Conservation (phyloP, 2,329 filamentous ascomycete genomes). For the Penicillium sp. region DNA sequence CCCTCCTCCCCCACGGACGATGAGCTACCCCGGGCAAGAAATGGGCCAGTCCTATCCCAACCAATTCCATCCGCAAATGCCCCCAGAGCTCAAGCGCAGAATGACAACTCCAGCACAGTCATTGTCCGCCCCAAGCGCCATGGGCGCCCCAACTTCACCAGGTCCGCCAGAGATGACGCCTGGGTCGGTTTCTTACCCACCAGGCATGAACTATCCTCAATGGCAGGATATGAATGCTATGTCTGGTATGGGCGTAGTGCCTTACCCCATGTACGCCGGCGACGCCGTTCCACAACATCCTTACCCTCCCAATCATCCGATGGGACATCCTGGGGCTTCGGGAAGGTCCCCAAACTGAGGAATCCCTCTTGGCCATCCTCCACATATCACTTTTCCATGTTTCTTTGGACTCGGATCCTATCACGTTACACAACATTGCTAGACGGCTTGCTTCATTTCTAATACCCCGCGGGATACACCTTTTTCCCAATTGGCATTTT, state of each 20-base stretch:
- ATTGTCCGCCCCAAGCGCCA: slow-evolving; percentile 18
- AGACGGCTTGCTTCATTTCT: slow-evolving; percentile 30
- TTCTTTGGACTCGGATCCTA: slow-evolving; percentile 11
- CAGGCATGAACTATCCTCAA: slow-evolving; percentile 31
- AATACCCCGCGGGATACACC: slow-evolving; percentile 27
- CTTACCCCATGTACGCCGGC: slow-evolving; percentile 35
- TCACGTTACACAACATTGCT: slow-evolving; percentile 25
- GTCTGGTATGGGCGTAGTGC: slow-evolving; percentile 33
- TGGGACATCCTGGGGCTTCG: slow-evolving; percentile 33
- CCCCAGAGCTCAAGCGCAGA: slow-evolving; percentile 37
- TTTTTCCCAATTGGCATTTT: slow-evolving; percentile 11
- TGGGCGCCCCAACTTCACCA: slow-evolving; percentile 29
- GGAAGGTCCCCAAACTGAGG: slow-evolving; percentile 29
- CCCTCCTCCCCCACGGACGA: slow-evolving; percentile 30
- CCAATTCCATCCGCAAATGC: slow-evolving; percentile 33
- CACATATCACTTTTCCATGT: background rate
- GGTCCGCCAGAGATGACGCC: slow-evolving; percentile 26
- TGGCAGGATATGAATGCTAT: slow-evolving; percentile 35
- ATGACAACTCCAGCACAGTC: slow-evolving; percentile 40
- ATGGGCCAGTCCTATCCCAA: slow-evolving; percentile 30
- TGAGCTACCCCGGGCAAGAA: slow-evolving; percentile 39
- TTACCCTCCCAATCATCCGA: slow-evolving; percentile 29
- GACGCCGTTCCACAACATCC: slow-evolving; percentile 30
- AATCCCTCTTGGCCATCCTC: background rate
- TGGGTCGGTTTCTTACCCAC: slow-evolving; percentile 34